Base-by-base conservation (phyloP, 257 asterid species). In the Catharanthus roseus region DNA sequence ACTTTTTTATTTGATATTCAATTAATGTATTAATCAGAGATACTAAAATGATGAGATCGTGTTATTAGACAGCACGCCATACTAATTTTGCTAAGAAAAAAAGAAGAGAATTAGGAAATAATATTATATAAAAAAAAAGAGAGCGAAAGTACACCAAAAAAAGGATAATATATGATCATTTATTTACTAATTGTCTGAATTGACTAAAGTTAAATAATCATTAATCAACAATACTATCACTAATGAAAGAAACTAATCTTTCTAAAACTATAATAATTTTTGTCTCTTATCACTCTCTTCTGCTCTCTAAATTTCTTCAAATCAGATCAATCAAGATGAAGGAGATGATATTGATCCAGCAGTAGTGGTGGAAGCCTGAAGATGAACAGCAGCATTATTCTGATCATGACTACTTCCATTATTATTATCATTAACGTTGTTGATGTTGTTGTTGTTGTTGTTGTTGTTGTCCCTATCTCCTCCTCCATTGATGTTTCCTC, bases 281-380 rank as follows among this genome's bases (percentile, higher is more conserved):
- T 1, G 19, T 53, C 44, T n/a, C 26, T 31, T 15, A 28, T 26
- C 23, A 16, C 70, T 36, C 39, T 44, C 4, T 36, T 33, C 53
- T 21, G 3, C 42, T 38, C 8, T 38, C 8, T 3, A 38, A 38
- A 38, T 38, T 38, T 8, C 42, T 38, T 38, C 3, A 38, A 8
- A 26, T 34, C 45, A 56, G 24, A 60, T 75, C 63, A 81, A 38
- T 38, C 5, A 38, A 36, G 81, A 72, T 18, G 79, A 78, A 26
- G 85, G 66, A 63, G 82, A 75, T 0, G 76, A 68, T 3, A 80
- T 72, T 0, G 74, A 68, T 2, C 69, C 78, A 57, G 64, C 75
- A 61, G 65, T 45, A 5, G 65, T 60, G 44, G 66, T 45, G 5
- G 65, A 67, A 53, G 71, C 67, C 31, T 76, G 76, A 57, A 67